Base-by-base conservation (phyloP, 768 basidiomycete genomes). In the Phylloporus sp. region DNA sequence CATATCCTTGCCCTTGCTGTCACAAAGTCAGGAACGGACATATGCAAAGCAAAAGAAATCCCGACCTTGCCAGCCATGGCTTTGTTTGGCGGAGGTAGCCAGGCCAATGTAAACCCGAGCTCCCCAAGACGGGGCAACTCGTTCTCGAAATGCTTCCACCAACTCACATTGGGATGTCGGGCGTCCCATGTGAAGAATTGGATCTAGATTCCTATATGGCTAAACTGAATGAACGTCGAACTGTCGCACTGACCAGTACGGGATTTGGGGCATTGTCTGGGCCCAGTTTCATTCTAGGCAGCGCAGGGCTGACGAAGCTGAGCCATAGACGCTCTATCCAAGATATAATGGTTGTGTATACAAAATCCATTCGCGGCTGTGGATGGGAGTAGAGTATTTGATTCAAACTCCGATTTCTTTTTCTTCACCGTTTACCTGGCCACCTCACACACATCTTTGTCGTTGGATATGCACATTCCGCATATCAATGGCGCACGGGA, bases 131-230 rank as follows among this genome's bases (percentile, higher is more conserved):
- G 70, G 12, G 88, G 84, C 11, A 86, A 70, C 61, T 90, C 82
- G 10, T 57, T 58, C 64, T 87, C 82, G 31, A 92, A 75, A 65
- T 88, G 81, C 60, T 76, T 75, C 90, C 91, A 93, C 90, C 91
- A 91, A 64, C 84, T 88, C 72, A 81, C 66, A 16, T 71, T 66
- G 13, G 74, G 73, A 58, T 80, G 76, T 24, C 70, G 67, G 27
- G 80, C 70, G 46, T 91, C 82, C 91, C 91, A 92, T 13, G 88
- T 90, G 60, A 91, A 92, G 69, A 90, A 92, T 67, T 92, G 90
- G 26, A 91, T 68, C 90, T 81, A 48, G 34, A 40, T 6, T 18
- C 15, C 44, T 42, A 11, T 52, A 28, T 48, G 20, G 31, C 36
- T 43, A 27, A 44, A 29, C 44, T 13, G 10, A 27, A 47, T 32